phyloP scores from a whole-genome alignment of 1,284 basidiomycete genomes.

The Sporisorium exsertum region DNA sequence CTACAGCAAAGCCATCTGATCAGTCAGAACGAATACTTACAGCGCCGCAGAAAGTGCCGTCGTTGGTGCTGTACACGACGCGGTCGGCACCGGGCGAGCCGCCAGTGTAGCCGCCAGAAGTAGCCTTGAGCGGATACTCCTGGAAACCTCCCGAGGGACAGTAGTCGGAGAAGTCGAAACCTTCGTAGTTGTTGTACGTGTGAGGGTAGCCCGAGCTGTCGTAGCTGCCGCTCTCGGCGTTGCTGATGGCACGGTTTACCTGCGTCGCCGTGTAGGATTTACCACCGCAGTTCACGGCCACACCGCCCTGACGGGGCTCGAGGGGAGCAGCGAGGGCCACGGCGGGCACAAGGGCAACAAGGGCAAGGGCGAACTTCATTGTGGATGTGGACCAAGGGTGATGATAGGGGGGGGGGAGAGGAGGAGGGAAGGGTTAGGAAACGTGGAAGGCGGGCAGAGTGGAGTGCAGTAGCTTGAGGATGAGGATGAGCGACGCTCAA shows the following conservation, averaged over 20 bases:
- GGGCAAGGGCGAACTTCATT: slow-evolving; percentile 50
- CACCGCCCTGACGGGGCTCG: slow-evolving; percentile 47
- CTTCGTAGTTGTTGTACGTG: slow-evolving; percentile 51
- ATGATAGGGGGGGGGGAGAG: too few relatives aligned
- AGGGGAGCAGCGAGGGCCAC: slow-evolving; percentile 45
- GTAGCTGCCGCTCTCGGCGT: slow-evolving; percentile 36
- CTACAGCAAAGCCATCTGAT: neutral
- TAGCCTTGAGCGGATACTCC: slow-evolving; percentile 39
- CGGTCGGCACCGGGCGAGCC: slow-evolving; percentile 60
- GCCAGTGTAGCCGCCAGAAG: slow-evolving; percentile 38
- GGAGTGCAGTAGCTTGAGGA: neutral
- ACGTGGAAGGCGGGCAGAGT: slow-evolving; percentile 1
- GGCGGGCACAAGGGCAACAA: slow-evolving; percentile 45
- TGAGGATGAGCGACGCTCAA: neutral
- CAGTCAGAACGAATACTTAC: slow-evolving; percentile 16
- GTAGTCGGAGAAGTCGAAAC: slow-evolving; percentile 58
- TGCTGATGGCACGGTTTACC: slow-evolving; percentile 50
- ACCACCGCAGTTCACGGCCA: slow-evolving; percentile 49
- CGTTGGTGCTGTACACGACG: slow-evolving; percentile 44
- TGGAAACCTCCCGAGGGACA: slow-evolving; percentile 40
- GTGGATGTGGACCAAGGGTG: slow-evolving; percentile 8
- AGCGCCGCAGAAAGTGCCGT: slow-evolving; percentile 51
- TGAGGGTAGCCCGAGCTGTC: slow-evolving; percentile 48
- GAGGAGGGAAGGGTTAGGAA: neutral
- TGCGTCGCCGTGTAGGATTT: slow-evolving; percentile 35